Base-by-base conservation (phyloP, 129 eudicot species). In the Artemisia tridentata region DNA sequence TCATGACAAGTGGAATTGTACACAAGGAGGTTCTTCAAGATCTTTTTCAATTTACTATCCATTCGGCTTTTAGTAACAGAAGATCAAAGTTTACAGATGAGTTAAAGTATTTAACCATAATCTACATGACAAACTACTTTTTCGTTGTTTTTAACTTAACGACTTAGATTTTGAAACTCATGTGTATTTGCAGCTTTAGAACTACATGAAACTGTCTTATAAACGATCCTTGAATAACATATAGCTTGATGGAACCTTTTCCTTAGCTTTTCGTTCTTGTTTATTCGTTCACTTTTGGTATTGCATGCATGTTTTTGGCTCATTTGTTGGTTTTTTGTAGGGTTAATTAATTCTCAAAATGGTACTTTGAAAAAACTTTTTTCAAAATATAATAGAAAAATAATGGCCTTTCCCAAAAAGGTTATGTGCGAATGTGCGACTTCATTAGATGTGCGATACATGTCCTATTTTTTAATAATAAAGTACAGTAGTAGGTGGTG, bases 161-260 rank as follows among this genome's bases (percentile, higher is more conserved):
- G 68, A 38, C 53, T 64, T 64, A 7, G 27, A 43, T 20, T 38
- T 18, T 43, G 71, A 47, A 65, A 45, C 56, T 65, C 47, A 10
- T 51, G 48, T 51, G 19, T 47, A 27, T 25, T 59, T 4, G 71
- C 58, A 65, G 34, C 56, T 65, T 46, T 47, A 45, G 58, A 49
- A 67, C 59, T 49, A 48, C 47, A 49, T 50, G 61, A 68, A 68
- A 51, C 49, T 51, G 72, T 50, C 51, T 51, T 68, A 51, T 68
- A 15, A 50, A 68, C 29, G 16, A 50, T 51, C 61, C 11, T 68
- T 51, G 48, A 27, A 27, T 50, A 50, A 51, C 16, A 7, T 38
- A 38, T 7, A 38, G 10, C 45, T 38, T 38, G 45, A 7, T 38
- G 45, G 45, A 38, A 38, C 8, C 45, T 38, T 38, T 38, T 38